Conservation (phyloP, 352 stramenopile species). For the Globisporangium takayamanum region DNA sequence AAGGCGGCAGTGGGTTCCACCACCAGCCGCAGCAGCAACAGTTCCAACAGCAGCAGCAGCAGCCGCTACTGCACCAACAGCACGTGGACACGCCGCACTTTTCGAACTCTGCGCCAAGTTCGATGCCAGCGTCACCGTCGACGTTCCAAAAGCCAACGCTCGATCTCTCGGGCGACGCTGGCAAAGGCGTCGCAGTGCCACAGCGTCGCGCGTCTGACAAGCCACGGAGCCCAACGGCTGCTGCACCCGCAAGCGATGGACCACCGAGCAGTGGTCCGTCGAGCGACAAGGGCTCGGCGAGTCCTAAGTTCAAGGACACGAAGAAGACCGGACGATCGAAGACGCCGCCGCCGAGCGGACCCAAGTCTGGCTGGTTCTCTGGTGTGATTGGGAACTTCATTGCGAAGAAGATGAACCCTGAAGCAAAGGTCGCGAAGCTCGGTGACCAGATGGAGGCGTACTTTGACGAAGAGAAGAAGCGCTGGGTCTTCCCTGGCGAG, state of each 20-base stretch:
- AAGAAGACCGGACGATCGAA: slow-evolving; percentile 68
- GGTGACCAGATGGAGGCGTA: slow-evolving; percentile 76
- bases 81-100: slow-evolving; percentile 3
- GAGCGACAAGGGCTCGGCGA: slow-evolving; percentile 69
- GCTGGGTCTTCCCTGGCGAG: slow-evolving; percentile 86
- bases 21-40: slow-evolving; percentile 16
- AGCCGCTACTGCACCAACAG: background rate
- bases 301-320: slow-evolving; percentile 51
- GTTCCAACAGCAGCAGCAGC: slow-evolving; percentile 16
- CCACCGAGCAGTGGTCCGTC: slow-evolving; percentile 26
- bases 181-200: slow-evolving; percentile 14
- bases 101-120: slow-evolving; percentile 14
- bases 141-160: slow-evolving; percentile 35
- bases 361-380: slow-evolving; percentile 57
- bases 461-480: slow-evolving; percentile 75
- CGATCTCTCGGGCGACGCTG: slow-evolving; percentile 37
- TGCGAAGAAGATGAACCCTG: slow-evolving; percentile 73
- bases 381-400: slow-evolving; percentile 43
- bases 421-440: slow-evolving; percentile 77
- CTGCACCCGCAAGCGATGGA: slow-evolving; percentile 1
- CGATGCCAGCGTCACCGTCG: slow-evolving; percentile 15
- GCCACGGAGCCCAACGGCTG: slow-evolving; percentile 9
- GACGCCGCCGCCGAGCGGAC: slow-evolving; percentile 70
- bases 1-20: slow-evolving; percentile 1
- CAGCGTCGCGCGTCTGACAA: slow-evolving; percentile 9